Conservation (phyloP, 2,329 filamentous ascomycete species). For the Monosporascus sp. region DNA sequence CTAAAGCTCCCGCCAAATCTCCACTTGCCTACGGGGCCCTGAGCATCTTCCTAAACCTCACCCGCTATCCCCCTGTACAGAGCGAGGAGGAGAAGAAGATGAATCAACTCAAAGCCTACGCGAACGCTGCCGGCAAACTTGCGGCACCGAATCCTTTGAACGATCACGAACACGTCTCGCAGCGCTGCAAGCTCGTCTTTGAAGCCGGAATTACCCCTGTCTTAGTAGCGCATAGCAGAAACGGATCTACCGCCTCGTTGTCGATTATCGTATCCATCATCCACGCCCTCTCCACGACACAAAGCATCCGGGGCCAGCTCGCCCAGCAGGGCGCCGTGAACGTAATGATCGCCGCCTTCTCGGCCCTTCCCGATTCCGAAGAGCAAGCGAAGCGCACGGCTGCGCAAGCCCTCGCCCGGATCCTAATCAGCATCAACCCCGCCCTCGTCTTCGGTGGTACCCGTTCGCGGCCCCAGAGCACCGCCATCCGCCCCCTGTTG, state of each 20-base stretch:
- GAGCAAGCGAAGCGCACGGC: constrained; percentile 48
- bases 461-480: constrained; percentile 65
- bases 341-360: constrained; percentile 68
- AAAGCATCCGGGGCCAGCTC: constrained; percentile 68
- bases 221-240: constrained; percentile 70
- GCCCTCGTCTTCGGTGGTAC: constrained; percentile 75
- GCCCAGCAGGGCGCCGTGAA: constrained; percentile 93
- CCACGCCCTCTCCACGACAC: constrained; percentile 68
- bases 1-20: constrained; percentile 54
- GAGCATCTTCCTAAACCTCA: constrained; percentile 81
- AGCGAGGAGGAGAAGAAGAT: constrained; percentile 92
- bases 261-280: constrained; percentile 71
- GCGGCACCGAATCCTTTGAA: constrained; percentile 61
- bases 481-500: constrained; percentile 76
- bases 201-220: constrained; percentile 72
- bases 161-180: constrained; percentile 67
- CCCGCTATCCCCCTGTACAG: constrained; percentile 68
- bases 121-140: constrained; percentile 71
- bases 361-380: constrained; percentile 51
- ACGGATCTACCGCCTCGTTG: constrained; percentile 64
- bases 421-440: constrained; percentile 83
- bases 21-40: constrained; percentile 78
- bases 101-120: constrained; percentile 87
- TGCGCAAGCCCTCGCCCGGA: constrained; percentile 75
- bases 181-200: constrained; percentile 72